A percentile compares a stretch with the other conserved stretches of the same genome.
Conservation (phyloP, 768 basidiomycete species). For the Pulveroboletus sp. region DNA sequence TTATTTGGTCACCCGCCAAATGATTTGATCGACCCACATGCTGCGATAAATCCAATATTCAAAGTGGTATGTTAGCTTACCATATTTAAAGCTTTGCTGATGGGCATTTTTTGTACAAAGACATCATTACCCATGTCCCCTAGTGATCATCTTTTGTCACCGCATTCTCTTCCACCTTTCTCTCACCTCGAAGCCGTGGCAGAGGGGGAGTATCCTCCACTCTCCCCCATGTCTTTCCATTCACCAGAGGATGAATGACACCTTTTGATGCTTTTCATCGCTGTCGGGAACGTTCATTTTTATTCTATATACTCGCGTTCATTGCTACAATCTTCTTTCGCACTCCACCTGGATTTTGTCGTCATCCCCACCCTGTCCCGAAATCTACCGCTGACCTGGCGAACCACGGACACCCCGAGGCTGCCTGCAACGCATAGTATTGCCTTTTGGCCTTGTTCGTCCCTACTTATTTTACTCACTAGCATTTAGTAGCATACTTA, state of each 20-base stretch:
- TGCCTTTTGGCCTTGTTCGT: conserved; percentile 17
- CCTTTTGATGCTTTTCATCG: conserved; percentile 20
- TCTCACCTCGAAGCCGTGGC: conserved; percentile 82
- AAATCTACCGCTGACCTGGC: conserved; percentile 13
- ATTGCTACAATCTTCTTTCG: conserved; percentile 28
- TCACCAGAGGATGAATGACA: conserved; percentile 45
- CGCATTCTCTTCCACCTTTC: conserved; percentile 69
- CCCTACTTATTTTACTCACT: conserved; percentile 30
- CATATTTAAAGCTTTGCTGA: conserved; percentile 3
- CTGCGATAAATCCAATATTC: conserved; percentile 83
- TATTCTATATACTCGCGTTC: conserved; percentile 24
- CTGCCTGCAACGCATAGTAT: conserved; percentile 13
- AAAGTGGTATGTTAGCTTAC: conserved; percentile 68
- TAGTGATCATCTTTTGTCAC: conserved; percentile 35
- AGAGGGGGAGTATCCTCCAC: conserved; percentile 69
- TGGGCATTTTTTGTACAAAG: conserved; percentile 30
- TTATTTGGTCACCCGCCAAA: conserved; percentile 57
- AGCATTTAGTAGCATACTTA: conserved; percentile 34
- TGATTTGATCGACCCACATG: conserved; percentile 59
- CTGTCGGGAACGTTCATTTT: conserved; percentile 26
- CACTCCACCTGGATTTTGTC: conserved; percentile 26
- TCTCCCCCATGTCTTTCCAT: conserved; percentile 73
- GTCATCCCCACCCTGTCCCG: conserved; percentile 16
- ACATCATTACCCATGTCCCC: conserved; percentile 51
- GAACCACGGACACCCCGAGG: conserved; percentile 9